Percentiles rank a stretch among this genome's conserved stretches.
Conservation (phyloP, 768 basidiomycete genomes). For the Boletus rex-veris region DNA sequence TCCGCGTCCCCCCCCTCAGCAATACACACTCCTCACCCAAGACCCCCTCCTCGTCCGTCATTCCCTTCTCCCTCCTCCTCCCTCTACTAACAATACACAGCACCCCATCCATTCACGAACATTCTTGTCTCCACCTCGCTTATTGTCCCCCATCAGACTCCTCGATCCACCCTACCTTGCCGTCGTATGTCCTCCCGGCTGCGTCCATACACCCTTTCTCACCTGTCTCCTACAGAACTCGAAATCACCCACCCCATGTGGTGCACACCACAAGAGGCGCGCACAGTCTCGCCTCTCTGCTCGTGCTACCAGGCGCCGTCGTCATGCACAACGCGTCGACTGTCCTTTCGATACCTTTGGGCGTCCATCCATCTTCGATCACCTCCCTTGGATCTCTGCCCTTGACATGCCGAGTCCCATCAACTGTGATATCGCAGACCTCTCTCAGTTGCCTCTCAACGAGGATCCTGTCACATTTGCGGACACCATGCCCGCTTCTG, state of each 20-base stretch:
- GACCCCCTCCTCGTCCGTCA: conserved; percentile 3
- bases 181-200: conserved; percentile 13
- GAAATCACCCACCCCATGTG: conserved; percentile 39
- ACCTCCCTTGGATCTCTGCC: conserved; percentile 64
- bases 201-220: neutral
- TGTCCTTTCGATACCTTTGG: conserved; percentile 36
- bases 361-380: conserved; percentile 47
- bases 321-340: conserved; percentile 41
- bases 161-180: conserved; percentile 25
- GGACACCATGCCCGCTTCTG: conserved; percentile 32
- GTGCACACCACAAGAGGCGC: conserved; percentile 36
- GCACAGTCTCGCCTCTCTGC: conserved; percentile 29
- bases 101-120: conserved; percentile 13
- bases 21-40: conserved; percentile 8
- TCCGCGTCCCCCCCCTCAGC: conserved; percentile 32
- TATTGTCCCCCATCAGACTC: conserved; percentile 39
- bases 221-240: conserved; percentile 32
- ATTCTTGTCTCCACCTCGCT: conserved; percentile 30
- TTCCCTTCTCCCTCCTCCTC: neutral
- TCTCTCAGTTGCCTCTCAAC: conserved; percentile 50
- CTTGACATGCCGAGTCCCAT: conserved; percentile 46
- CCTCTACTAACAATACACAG: conserved; percentile 16
- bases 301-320: conserved; percentile 42
- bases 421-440: conserved; percentile 60
- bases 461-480: conserved; percentile 22